A percentile compares a stretch with the other conserved stretches of the same genome.
Evolutionary conservation across 768 basidiomycete species (phyloP).

Genomic region (Mycena floridula): DNA sequence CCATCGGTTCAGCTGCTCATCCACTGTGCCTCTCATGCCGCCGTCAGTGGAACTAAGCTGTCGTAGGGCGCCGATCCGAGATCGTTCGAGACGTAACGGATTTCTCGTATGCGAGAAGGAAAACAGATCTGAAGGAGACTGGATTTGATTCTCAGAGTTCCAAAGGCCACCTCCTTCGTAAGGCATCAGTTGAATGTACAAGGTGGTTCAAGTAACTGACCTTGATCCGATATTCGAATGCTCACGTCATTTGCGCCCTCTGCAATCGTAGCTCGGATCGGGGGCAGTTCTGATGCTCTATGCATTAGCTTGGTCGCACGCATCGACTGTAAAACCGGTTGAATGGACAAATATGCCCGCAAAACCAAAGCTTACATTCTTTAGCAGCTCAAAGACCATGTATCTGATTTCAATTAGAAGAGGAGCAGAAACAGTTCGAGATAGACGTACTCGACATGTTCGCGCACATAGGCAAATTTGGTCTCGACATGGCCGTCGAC

Average conservation of each 20-base stretch:
- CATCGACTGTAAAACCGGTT: constrained; percentile 49
- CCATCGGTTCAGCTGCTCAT: constrained; percentile 65
- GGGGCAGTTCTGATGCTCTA: constrained; percentile 38
- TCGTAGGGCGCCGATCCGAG: constrained; percentile 63
- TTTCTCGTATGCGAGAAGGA: constrained; percentile 87
- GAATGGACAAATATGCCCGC: too few relatives aligned
- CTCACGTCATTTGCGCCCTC: constrained; percentile 68
- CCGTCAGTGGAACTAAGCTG: constrained; percentile 50
- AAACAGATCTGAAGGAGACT: constrained; percentile 71
- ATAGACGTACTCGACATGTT: constrained; percentile 84
- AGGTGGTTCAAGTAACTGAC: constrained; percentile 32
- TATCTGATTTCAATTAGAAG: constrained; percentile 49
- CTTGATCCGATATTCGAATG: constrained; percentile 89
- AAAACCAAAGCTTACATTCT: constrained; percentile 67
- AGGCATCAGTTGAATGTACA: constrained; percentile 4
- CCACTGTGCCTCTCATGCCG: constrained; percentile 72
- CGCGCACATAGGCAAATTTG: constrained; percentile 76
- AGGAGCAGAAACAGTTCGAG: constrained; percentile 4
- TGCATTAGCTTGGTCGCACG: constrained; percentile 57
- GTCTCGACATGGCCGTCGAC: constrained; percentile 70
- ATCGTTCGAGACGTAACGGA: constrained; percentile 58
- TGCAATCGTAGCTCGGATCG: constrained; percentile 70
- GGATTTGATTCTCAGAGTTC: constrained; percentile 39
- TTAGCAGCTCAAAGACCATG: constrained; percentile 83
- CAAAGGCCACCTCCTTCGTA: constrained; percentile 65